Percentiles rank a stretch among this genome's conserved stretches.
Evolutionary conservation across 257 asterid species (phyloP).

Genomic region (Solanum sitiens): DNA sequence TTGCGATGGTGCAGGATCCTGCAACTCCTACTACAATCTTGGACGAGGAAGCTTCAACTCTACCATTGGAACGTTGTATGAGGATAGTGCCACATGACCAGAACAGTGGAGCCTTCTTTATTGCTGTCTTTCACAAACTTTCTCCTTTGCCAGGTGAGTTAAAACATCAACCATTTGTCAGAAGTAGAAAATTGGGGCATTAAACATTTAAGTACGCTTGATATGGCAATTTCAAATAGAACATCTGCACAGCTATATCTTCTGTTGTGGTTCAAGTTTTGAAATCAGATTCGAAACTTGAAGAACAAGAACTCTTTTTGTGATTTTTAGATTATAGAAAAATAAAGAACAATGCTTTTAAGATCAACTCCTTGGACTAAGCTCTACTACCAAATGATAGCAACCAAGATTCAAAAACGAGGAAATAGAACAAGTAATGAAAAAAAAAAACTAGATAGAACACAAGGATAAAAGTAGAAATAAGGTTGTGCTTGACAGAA

Average conservation of each 20-base stretch:
- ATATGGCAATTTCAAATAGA: background rate
- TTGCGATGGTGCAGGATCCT: slow-evolving; percentile 17
- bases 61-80: slow-evolving; percentile 92
- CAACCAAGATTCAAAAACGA: background rate
- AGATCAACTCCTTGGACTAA: background rate
- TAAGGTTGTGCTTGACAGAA: background rate
- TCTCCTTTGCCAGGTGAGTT: slow-evolving; percentile 55
- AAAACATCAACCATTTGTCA: background rate
- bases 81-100: slow-evolving; percentile 98
- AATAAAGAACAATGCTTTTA: background rate
- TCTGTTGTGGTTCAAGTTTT: background rate
- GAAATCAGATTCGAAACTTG: background rate
- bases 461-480: background rate
- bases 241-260: background rate
- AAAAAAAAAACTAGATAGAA: background rate
- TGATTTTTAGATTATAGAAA: background rate
- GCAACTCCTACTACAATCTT: slow-evolving; percentile 13
- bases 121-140: slow-evolving; percentile 80
- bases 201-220: background rate
- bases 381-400: background rate
- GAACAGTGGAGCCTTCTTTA: slow-evolving; percentile 95
- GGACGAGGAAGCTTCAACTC: slow-evolving; percentile 64
- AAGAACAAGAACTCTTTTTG: background rate
- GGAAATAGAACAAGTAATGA: background rate
- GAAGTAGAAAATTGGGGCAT: background rate